phyloP scores from a whole-genome alignment of 2,329 filamentous ascomycete genomes.

The Clonostachys rhizophaga region DNA sequence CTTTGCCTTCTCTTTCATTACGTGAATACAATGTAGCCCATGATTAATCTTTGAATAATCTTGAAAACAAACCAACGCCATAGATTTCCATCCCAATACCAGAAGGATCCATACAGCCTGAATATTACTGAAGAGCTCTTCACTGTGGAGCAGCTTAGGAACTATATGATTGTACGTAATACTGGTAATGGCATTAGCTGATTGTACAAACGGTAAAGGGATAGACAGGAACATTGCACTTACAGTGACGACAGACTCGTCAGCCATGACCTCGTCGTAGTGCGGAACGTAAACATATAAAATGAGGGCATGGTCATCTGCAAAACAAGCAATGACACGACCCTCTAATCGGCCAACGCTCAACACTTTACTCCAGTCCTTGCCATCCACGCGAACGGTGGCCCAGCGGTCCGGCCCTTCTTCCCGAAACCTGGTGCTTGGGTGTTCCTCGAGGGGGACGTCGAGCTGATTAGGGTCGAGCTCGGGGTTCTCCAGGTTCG shows the following conservation, averaged over 20 bases:
- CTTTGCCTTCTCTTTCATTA: no score
- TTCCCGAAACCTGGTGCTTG: constrained; percentile 72
- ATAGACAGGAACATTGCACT: constrained; percentile 13
- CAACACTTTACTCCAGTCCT: constrained; percentile 91
- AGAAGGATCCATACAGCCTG: no score
- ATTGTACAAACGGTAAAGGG: background rate
- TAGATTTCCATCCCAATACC: no score
- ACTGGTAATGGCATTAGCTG: constrained; percentile 18
- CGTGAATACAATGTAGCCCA: no score
- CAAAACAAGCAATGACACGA: constrained; percentile 88
- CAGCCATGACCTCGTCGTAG: constrained; percentile 59
- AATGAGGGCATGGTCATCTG: constrained; percentile 74
- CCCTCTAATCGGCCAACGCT: constrained; percentile 88
- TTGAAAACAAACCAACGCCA: no score
- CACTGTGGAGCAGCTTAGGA: constrained; percentile 3
- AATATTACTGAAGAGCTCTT: no score
- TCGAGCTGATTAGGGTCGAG: constrained; percentile 74
- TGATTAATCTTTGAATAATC: no score
- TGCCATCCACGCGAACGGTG: constrained; percentile 84
- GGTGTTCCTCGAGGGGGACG: constrained; percentile 71
- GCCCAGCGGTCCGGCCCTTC: constrained; percentile 82
- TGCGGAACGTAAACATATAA: constrained; percentile 77
- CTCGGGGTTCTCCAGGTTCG: constrained; percentile 79
- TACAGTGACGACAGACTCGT: constrained; percentile 75
- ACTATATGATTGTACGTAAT: constrained; percentile 38